A percentile compares a stretch with the other conserved stretches of the same genome.
Evolutionary conservation across 371 early-diverging fungal genomes (phyloP).

Genomic region (Parasitella parasitica): DNA sequence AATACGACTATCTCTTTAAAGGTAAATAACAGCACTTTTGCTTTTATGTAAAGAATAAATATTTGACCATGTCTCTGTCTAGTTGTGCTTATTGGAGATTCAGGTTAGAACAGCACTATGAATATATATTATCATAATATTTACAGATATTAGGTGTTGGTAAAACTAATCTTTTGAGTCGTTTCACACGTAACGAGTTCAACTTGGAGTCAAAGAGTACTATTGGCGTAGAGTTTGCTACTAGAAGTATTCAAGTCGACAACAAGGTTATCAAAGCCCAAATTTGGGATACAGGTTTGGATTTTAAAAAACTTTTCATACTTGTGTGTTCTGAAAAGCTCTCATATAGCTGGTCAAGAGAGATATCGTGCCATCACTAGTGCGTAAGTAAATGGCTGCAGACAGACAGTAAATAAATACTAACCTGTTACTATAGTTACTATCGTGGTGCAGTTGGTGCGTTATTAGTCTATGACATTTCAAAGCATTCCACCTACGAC

Average conservation of each 20-base stretch:
- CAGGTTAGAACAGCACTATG: constrained; percentile 43
- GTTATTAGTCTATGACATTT: constrained; percentile 97
- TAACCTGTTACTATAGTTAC: constrained; percentile 59
- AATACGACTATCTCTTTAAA: constrained; percentile 36
- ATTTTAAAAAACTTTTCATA: neutral
- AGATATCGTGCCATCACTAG: constrained; percentile 85
- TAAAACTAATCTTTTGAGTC: constrained; percentile 97
- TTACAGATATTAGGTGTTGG: constrained; percentile 74
- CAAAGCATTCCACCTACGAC: constrained; percentile 92
- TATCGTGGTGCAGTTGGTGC: constrained; percentile 99
- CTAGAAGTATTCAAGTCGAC: constrained; percentile 94
- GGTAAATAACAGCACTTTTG: constrained; percentile 6
- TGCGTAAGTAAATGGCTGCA: constrained; percentile 64
- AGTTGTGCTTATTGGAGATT: constrained; percentile 99
- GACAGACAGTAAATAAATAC: neutral
- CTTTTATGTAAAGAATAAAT: neutral
- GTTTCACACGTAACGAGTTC: constrained; percentile 97
- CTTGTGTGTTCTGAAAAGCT: neutral
- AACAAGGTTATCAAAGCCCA: constrained; percentile 97
- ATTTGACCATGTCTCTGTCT: neutral
- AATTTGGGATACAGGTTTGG: constrained; percentile 88
- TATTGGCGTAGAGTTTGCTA: constrained; percentile 99
- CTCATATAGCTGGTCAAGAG: constrained; percentile 75
- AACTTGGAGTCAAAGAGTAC: constrained; percentile 97
- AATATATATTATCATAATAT: neutral